These are phyloP conservation scores for Herpetospermum pedunculosum DNA, from an alignment of 306 rosid genomes.

Conservation along the genomic window DNA sequence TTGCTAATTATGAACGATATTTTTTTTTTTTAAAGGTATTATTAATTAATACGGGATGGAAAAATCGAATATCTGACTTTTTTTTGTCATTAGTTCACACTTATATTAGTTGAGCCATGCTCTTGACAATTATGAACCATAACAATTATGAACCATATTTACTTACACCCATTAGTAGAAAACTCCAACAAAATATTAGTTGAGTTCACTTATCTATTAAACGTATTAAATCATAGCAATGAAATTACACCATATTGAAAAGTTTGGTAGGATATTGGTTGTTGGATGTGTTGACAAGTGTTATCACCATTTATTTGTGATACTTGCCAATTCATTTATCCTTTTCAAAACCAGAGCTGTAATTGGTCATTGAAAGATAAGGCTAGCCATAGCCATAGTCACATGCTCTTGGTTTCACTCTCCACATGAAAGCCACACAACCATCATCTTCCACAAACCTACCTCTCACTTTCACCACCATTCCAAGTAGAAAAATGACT, in stretches of 20 bases:
- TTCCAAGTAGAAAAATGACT: conserved; percentile 19
- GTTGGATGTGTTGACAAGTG: not conserved
- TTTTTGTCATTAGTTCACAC: too few species aligned
- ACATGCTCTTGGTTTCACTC: not conserved
- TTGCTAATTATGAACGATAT: too few species aligned
- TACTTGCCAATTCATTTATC: not conserved
- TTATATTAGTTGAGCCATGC: too few species aligned
- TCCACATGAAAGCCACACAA: not conserved
- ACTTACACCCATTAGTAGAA: too few species aligned
- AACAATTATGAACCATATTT: too few species aligned
- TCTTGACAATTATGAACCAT: too few species aligned
- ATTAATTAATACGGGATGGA: too few species aligned
- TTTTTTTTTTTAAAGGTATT: too few species aligned
- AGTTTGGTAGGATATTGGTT: not conserved
- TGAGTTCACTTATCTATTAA: not conserved
- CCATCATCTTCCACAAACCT: not conserved
- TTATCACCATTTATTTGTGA: not conserved
- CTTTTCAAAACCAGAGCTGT: not conserved
- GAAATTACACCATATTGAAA: not conserved
- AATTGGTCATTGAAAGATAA: not conserved
- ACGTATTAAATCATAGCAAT: not conserved
- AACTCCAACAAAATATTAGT: too few species aligned
- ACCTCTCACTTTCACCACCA: not conserved
- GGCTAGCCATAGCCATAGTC: not conserved
- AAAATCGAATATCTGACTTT: too few species aligned